A percentile compares a stretch with the other conserved stretches of the same genome.
phyloP scores from a whole-genome alignment of 2,329 filamentous ascomycete genomes.

The Paracorniculantispora psalliotae region DNA sequence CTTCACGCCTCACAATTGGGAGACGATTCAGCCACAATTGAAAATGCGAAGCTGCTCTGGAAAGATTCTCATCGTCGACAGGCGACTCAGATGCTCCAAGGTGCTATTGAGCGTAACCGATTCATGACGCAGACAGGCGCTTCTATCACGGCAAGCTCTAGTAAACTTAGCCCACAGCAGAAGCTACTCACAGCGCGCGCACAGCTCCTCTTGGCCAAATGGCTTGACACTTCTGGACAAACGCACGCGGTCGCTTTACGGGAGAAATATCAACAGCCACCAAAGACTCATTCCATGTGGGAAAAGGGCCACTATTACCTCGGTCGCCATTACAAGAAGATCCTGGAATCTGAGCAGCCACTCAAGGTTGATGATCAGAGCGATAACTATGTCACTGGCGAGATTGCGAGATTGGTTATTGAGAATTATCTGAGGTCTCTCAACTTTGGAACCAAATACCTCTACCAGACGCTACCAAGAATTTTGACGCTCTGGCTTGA shows the following conservation, averaged over 20 bases:
- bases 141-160: constrained; percentile 16
- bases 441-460: constrained; percentile 85
- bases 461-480: constrained; percentile 90
- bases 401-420: constrained; percentile 81
- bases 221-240: constrained; percentile 93
- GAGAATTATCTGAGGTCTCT: constrained; percentile 90
- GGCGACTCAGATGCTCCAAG: constrained; percentile 85
- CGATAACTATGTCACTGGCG: constrained; percentile 71
- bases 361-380: constrained; percentile 73
- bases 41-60: constrained; percentile 90
- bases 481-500: constrained; percentile 93
- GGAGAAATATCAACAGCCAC: constrained; percentile 76
- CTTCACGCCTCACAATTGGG: constrained; percentile 81
- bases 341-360: constrained; percentile 81
- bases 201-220: constrained; percentile 86
- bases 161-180: constrained; percentile 43
- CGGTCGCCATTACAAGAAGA: constrained; percentile 94
- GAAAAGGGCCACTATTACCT: constrained; percentile 98
- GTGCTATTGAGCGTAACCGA: constrained; percentile 77
- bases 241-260: constrained; percentile 78
- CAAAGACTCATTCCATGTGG: constrained; percentile 68
- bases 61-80: constrained; percentile 89
- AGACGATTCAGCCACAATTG: constrained; percentile 83
- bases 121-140: constrained; percentile 52
- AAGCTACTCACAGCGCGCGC: constrained; percentile 68